Conservation (phyloP, 2,329 filamentous ascomycete genomes). For the Aspergillus pseudoterreus region DNA sequence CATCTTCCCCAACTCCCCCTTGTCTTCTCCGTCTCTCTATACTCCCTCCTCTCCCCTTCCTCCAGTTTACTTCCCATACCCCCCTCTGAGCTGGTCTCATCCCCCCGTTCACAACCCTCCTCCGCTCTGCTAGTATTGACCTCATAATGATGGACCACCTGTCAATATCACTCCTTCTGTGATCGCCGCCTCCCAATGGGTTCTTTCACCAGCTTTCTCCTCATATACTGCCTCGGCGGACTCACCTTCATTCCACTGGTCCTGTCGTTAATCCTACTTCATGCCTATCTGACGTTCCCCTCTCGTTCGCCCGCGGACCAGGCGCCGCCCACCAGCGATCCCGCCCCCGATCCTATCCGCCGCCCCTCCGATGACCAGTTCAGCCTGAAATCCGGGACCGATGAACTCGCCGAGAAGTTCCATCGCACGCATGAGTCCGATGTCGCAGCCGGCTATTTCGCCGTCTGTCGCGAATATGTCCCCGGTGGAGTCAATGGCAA, state of each 20-base stretch:
- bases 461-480: slow-evolving; percentile 89
- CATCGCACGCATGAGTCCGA: slow-evolving; percentile 65
- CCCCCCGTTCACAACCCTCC: not conserved
- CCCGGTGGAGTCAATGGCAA: slow-evolving; percentile 90
- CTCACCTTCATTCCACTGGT: slow-evolving; percentile 80
- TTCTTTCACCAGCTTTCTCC: slow-evolving; percentile 55
- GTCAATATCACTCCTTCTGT: slow-evolving; percentile 14
- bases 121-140: not conserved
- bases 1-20: not conserved
- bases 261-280: slow-evolving; percentile 56
- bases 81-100: slow-evolving; percentile 7
- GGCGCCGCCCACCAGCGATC: slow-evolving; percentile 32
- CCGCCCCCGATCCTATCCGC: slow-evolving; percentile 33
- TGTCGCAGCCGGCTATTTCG: slow-evolving; percentile 86
- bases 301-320: slow-evolving; percentile 6
- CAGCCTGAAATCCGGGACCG: slow-evolving; percentile 60
- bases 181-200: slow-evolving; percentile 35
- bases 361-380: slow-evolving; percentile 63
- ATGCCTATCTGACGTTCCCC: slow-evolving; percentile 63
- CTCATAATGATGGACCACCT: slow-evolving; percentile 26
- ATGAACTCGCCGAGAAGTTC: slow-evolving; percentile 57
- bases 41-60: not conserved
- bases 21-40: slow-evolving; percentile 1
- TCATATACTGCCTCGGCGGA: slow-evolving; percentile 80
- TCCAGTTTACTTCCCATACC: not conserved